phyloP scores from a whole-genome alignment of 2,329 filamentous ascomycete genomes.

The Trichophyton verrucosum region DNA sequence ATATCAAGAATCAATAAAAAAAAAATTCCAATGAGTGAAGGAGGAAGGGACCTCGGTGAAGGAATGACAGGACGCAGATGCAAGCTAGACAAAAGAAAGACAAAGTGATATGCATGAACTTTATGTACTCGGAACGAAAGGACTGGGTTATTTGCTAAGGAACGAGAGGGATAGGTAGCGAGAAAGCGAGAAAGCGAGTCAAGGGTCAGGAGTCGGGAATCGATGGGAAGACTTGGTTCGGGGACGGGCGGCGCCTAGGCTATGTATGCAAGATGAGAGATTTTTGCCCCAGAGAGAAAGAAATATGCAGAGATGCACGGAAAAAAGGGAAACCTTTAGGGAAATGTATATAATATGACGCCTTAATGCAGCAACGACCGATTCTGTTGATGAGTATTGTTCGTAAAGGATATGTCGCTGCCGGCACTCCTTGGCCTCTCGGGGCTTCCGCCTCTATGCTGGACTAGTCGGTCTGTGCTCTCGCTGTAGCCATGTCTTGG shows the following conservation, averaged over 20 bases:
- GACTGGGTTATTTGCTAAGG: constrained; percentile 6
- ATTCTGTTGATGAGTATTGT: constrained; percentile 17
- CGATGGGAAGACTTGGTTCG: not conserved
- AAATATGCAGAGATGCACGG: not conserved
- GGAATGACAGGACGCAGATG: not conserved
- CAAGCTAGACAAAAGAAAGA: not conserved
- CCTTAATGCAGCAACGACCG: constrained; percentile 16
- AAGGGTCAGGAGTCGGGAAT: not conserved
- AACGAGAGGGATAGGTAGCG: not conserved
- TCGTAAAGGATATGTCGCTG: constrained; percentile 15
- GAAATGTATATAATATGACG: constrained; percentile 19
- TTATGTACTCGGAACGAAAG: not conserved
- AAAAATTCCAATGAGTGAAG: not conserved
- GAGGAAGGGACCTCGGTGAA: not conserved
- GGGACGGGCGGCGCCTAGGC: not conserved
- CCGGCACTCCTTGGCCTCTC: not conserved
- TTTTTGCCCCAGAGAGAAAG: not conserved
- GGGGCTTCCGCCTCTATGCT: constrained; percentile 1
- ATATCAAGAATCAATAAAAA: not conserved
- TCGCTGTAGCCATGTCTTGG: constrained; percentile 18
- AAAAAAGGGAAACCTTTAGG: constrained; percentile 20
- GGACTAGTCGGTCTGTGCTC: constrained; percentile 27
- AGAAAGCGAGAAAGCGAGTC: not conserved
- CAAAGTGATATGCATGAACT: not conserved
- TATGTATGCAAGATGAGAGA: not conserved